Percentiles rank a stretch among this genome's conserved stretches.
Evolutionary conservation across 176 grass and related monocot genomes (phyloP).

Genomic region (Aegilops umbellulata): DNA sequence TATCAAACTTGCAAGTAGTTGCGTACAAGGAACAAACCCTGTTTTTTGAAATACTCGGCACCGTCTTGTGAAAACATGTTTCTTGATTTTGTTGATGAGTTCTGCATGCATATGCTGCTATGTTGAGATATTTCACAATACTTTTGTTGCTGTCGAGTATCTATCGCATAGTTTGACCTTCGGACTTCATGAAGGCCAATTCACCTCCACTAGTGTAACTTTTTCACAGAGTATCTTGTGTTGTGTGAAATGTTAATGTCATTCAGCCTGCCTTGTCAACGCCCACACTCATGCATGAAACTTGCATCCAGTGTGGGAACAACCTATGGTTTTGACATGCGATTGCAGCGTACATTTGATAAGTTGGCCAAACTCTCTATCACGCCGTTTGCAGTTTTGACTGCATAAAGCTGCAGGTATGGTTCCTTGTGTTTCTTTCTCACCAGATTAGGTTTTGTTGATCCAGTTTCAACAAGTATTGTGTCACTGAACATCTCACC

Average conservation of each 20-base stretch:
- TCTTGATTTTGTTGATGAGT: background rate
- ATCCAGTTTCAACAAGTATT: too few relatives aligned
- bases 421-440: too few relatives aligned
- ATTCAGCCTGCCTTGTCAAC: background rate
- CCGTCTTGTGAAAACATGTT: background rate
- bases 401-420: too few relatives aligned
- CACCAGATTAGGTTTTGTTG: too few relatives aligned
- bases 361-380: background rate
- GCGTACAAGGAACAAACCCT: background rate
- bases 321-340: too few relatives aligned
- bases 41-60: background rate
- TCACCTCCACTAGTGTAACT: slow-evolving; percentile 24
- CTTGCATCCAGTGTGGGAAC: too few relatives aligned
- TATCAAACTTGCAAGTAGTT: too few relatives aligned
- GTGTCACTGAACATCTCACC: too few relatives aligned
- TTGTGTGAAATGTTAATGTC: slow-evolving; percentile 5
- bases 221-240: slow-evolving; percentile 8
- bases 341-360: too few relatives aligned
- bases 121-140: background rate
- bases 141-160: slow-evolving; percentile 2
- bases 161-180: background rate
- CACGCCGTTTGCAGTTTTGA: background rate
- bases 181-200: too few relatives aligned
- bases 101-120: background rate
- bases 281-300: too few relatives aligned